These are phyloP conservation scores for Dendrothele bispora DNA, from an alignment of 768 basidiomycete species.

Conservation along the genomic window DNA sequence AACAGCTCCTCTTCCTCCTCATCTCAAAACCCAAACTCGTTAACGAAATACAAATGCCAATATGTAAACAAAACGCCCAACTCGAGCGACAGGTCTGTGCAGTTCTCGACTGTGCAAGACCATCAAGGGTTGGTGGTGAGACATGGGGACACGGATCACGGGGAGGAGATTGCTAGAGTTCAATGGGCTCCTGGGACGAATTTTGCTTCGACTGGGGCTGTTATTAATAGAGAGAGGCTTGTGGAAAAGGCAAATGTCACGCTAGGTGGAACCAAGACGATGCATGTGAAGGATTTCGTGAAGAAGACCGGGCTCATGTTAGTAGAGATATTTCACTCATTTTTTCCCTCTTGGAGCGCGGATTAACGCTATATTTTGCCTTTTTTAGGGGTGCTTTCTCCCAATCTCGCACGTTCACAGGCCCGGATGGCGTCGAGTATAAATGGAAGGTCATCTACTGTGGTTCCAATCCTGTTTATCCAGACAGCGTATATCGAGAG, in stretches of 20 bases:
- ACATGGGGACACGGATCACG: constrained; percentile 1
- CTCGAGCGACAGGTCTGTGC: constrained; percentile 10
- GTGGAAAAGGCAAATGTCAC: constrained; percentile 8
- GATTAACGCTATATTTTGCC: not conserved
- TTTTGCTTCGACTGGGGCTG: too few relatives aligned
- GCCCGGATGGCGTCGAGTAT: constrained; percentile 13
- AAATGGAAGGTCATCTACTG: constrained; percentile 13
- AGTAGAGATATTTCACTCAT: not conserved
- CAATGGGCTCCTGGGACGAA: constrained; percentile 4
- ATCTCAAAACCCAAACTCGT: not conserved
- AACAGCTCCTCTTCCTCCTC: not conserved
- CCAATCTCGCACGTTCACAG: constrained; percentile 7
- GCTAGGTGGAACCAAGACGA: constrained; percentile 5
- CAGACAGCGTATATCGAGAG: constrained; percentile 8
- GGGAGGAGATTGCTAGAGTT: not conserved
- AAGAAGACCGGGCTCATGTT: constrained; percentile 9
- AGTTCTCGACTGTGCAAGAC: constrained; percentile 2
- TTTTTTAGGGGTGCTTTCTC: not conserved
- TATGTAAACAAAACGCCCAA: constrained; percentile 11
- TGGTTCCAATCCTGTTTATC: constrained; percentile 11
- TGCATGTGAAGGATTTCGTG: constrained; percentile 8
- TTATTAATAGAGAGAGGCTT: too few relatives aligned
- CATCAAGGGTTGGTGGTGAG: not conserved
- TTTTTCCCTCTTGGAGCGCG: not conserved
- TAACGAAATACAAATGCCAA: not conserved